phyloP scores from a whole-genome alignment of 2,329 filamentous ascomycete species.

The Dactylellina parvicollis region DNA sequence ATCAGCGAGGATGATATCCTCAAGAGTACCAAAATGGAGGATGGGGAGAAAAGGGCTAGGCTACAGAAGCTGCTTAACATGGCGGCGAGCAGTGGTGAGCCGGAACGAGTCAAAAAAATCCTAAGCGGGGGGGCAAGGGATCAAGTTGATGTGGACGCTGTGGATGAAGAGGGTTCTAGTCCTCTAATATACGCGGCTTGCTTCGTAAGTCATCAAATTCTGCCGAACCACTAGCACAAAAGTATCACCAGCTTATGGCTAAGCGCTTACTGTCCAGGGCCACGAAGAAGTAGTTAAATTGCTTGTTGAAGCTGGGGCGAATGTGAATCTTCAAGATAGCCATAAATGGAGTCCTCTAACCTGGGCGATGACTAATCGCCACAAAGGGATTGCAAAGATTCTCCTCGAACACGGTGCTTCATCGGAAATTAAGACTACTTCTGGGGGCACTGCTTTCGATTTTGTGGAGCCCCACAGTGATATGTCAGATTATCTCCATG shows the following conservation, averaged over 20 bases:
- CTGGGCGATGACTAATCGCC: conserved; percentile 99
- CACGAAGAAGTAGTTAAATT: conserved; percentile 88
- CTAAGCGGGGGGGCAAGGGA: conserved; percentile 76
- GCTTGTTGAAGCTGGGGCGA: conserved; percentile 83
- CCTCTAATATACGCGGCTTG: conserved; percentile 97
- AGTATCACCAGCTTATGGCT: neutral
- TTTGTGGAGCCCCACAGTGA: conserved; percentile 96
- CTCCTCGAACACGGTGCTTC: conserved; percentile 92
- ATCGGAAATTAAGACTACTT: conserved; percentile 93
- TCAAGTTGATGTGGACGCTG: conserved; percentile 83
- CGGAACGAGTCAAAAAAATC: conserved; percentile 79
- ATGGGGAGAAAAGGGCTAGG: conserved; percentile 79
- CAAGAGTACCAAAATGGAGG: conserved; percentile 76
- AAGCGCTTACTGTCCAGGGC: conserved; percentile 66
- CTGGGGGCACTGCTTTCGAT: conserved; percentile 91
- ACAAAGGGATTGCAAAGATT: conserved; percentile 93
- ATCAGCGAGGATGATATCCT: conserved; percentile 84
- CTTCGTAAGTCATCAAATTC: conserved; percentile 73
- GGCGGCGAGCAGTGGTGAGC: conserved; percentile 95
- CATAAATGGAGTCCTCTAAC: conserved; percentile 98
- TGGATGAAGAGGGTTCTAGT: conserved; percentile 95
- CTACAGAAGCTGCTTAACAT: conserved; percentile 91
- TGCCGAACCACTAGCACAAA: conserved; percentile 9
- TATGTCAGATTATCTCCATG: conserved; percentile 92
- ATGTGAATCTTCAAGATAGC: conserved; percentile 91